A percentile compares a stretch with the other conserved stretches of the same genome.
phyloP scores from a whole-genome alignment of 2,329 filamentous ascomycete species.

The Paracorniculantispora psalliotae region DNA sequence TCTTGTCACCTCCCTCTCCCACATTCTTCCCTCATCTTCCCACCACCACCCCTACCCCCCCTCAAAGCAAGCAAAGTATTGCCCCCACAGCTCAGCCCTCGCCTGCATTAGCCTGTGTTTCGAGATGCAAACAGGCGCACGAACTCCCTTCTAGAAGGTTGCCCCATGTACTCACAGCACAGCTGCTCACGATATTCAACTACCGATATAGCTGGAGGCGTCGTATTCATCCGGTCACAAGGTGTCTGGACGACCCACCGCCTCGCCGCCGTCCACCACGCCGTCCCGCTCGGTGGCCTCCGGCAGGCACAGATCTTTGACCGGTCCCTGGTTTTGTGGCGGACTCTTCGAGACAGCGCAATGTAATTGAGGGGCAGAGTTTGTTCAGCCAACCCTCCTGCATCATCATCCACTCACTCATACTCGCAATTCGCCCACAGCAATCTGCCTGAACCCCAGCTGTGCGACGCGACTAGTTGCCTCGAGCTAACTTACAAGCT shows the following conservation, averaged over 20 bases:
- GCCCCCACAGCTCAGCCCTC: neutral
- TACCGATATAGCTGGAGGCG: neutral
- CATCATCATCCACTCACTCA: too few species aligned
- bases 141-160: constrained; percentile 12
- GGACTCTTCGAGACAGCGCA: too few species aligned
- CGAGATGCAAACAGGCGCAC: neutral
- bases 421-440: too few species aligned
- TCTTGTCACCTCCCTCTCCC: neutral
- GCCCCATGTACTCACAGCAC: neutral
- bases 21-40: neutral
- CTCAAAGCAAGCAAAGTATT: neutral
- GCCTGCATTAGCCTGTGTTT: constrained; percentile 6
- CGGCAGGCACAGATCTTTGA: constrained; percentile 8
- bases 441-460: too few species aligned
- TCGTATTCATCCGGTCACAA: constrained; percentile 4
- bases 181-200: neutral
- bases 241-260: neutral
- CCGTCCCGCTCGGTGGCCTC: too few species aligned
- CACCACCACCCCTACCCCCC: neutral
- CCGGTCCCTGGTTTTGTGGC: neutral
- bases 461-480: too few species aligned
- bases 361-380: too few species aligned
- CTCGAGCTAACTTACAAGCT: too few species aligned
- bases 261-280: neutral
- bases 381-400: too few species aligned